Base-by-base conservation (phyloP, 805 yeast species). In the Wickerhamomyces chaumierensis region DNA sequence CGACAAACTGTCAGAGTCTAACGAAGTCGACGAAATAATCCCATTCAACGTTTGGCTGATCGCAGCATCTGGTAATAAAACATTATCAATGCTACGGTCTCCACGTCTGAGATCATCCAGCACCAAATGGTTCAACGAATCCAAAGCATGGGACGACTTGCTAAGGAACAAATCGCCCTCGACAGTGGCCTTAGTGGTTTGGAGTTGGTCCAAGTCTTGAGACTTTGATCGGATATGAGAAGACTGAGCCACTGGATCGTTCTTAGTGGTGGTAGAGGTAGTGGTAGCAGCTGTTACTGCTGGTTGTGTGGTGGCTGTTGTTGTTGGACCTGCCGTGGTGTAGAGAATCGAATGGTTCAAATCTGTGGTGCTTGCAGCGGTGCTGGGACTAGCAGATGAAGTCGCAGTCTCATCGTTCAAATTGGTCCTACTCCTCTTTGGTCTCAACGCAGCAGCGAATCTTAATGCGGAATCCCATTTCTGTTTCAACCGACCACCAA, bases 401-500 rank as follows among this genome's bases (percentile, higher is more conserved):
- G n/a, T n/a, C n/a, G n/a, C n/a, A n/a, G n/a, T n/a, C n/a, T 21
- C 9, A 6, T 21, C 9, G 23, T 21, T 21, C 23, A 9, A 7
- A 7, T 14, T 7, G 12, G 31, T 15, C 5, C 18, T 15, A 6
- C 18, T 17, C 21, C n/a, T 23, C 19, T 32, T 17, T 9, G 41
- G 21, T 18, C 7, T 13, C 8, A 28, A 16, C 16, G 44, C 27
- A 2, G 55, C 52, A 11, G 57, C 52, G 35, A 52, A 43, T 34
- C 50, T 47, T 40, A 54, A 37, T 5, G 58, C 58, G 34, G 46
- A 51, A 5, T 49, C 55, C 31, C 53, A 41, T 2, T 56, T 48
- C 31, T 47, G 47, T 9, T 45, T 73, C 33, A 85, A 66, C 39
- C 78, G 67, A 37, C 75, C 70, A 7, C 87, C 88, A 36, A 86